Base-by-base conservation (phyloP, 345 rosid genomes). In the Euclidium syriacum region DNA sequence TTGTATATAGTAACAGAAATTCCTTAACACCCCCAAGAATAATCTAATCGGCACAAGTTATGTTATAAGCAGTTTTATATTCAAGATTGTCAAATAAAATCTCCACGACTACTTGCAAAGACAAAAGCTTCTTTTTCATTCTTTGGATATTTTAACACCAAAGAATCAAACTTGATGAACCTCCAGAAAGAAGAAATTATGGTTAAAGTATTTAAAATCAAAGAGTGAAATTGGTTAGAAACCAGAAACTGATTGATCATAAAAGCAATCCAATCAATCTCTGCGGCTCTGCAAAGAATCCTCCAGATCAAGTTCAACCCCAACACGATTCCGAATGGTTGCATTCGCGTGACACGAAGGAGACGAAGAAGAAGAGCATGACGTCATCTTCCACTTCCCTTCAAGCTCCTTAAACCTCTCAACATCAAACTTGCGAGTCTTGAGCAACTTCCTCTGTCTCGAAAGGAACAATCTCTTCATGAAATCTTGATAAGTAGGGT, bases 401-500 rank as follows among this genome's bases (percentile, higher is more conserved):
- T 94, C 91, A 56, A 94, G 63, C 65, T 94, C 96, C 68, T 73
- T 73, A 51, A 82, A 83, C 75, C 86, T 85, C 43, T 79, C 78
- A 7, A 83, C 67, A 38, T 90, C 88, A 44, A 94, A 87, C 55
- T 77, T 73, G 39, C 39, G 72, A 64, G 52, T 87, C 80, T 82
- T 79, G 42, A 85, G 65, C 73, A 94, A 58, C 64, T 83, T 87
- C 70, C 84, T 83, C 75, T 94, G 99, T 78, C 97, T 87, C 1
- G 85, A 80, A 20, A 90, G 85, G 54, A 90, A 94, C 17, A 94
- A 72, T 69, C 97, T 85, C 80, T 94, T 90, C 97, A 85, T 77
- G 40, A 94, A 73, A 85, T 94, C 97, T 70, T 89, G 95, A 65
- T 94, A 94, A 3, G 95, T 79, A n/a, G 97, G 97, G 56, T 90